Evolutionary conservation across 148 eudicot genomes (phyloP), one percentile per base, ranked within the genome.

Genomic region (Camellia sinensis): DNA sequence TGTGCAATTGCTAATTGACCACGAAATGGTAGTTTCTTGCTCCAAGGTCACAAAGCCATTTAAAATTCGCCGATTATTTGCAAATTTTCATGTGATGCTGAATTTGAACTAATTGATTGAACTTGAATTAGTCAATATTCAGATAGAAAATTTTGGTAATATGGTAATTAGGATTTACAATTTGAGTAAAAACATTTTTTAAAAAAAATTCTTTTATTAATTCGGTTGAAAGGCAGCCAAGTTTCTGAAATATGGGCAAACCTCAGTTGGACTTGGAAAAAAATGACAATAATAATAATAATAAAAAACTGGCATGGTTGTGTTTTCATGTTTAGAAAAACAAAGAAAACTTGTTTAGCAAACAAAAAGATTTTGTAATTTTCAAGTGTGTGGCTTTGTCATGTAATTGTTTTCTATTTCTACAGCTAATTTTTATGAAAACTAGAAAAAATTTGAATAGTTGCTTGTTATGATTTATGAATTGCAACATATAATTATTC

Each of bases 41-140:
- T 46, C 40, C 54, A 9, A 17, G 8, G 56, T n/a, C 9, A 70
- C 17, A 8, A n/a, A 46, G 9, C 19, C 53, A 9, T 64, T 0
- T 6, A 66, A 9, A 73, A 37, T 54, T 14, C 18, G 22, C 76
- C 15, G 0, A 1, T 45, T 40, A 3, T 18, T 57, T 41, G 8
- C 4, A 5, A 74, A 56, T 18, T 59, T 18, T 9, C 52, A 12
- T 41, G 29, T 60, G 41, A 59, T 50, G 60, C 17, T 6, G 4
- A 17, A 59, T 43, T 11, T 5, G 8, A 10, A 74, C 37, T 17
- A 0, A 37, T 57, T 74, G 64, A 56, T 50, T 41, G 5, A 74
- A 60, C 64, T 59, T 40, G 78, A 74, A 41, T 59, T 60, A 29
- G 29, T 74, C 50, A 57, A 29, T 46, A 48, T 73, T 53, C 11